Percentiles rank a stretch among this genome's conserved stretches.
Evolutionary conservation across 2,329 filamentous ascomycete genomes (phyloP).

Genomic region (Exserohilum rostratum): DNA sequence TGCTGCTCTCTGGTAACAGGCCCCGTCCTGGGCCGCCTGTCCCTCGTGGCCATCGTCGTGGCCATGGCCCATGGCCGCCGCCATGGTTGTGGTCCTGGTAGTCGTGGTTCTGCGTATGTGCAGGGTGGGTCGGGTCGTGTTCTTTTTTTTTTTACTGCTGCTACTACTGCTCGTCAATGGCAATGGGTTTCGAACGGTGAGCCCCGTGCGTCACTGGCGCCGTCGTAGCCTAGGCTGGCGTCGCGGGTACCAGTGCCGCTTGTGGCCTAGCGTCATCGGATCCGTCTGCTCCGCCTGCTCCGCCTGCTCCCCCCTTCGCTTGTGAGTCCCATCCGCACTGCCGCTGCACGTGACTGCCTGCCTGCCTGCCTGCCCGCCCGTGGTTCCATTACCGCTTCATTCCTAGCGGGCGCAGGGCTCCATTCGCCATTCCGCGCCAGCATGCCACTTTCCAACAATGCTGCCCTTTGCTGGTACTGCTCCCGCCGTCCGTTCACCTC

Average conservation of each 20-base stretch:
- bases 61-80: too few species aligned
- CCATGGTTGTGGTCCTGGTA: too few species aligned
- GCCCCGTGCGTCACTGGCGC: conserved; percentile 13
- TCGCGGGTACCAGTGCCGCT: conserved; percentile 3
- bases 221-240: conserved; percentile 11
- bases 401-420: conserved; percentile 1
- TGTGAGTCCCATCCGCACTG: background rate
- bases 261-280: background rate
- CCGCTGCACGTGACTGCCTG: conserved; percentile 5
- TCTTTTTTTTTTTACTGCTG: conserved; percentile 1
- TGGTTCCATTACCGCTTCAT: conserved; percentile 20
- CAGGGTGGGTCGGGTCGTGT: background rate
- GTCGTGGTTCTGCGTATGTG: too few species aligned
- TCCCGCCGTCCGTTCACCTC: too few species aligned
- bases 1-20: too few species aligned
- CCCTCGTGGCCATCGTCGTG: too few species aligned
- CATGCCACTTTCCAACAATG: background rate
- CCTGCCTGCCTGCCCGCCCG: too few species aligned
- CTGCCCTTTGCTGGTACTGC: too few species aligned
- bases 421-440: background rate
- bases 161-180: conserved; percentile 1
- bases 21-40: too few species aligned
- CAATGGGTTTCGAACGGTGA: conserved; percentile 19
- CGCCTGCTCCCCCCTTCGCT: background rate
- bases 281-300: background rate